Conservation (phyloP, 352 stramenopile genomes). For the Phytophthora hybrid region DNA sequence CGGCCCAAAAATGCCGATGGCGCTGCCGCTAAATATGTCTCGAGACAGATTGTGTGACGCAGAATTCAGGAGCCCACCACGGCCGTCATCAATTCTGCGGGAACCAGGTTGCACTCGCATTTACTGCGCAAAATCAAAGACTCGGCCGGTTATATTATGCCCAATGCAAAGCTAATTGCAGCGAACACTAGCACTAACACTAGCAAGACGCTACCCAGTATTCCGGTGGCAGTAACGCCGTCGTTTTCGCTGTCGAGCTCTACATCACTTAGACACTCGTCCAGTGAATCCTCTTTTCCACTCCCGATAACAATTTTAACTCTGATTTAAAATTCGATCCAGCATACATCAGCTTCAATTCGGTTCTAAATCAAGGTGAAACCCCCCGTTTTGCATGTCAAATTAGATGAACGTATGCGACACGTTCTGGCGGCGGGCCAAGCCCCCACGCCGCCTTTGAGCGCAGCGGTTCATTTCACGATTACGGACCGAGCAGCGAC, state of each 20-base stretch:
- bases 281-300: background rate
- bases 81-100: slow-evolving; percentile 28
- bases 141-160: background rate
- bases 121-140: background rate
- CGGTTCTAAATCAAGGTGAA: background rate
- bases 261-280: background rate
- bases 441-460: background rate
- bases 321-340: background rate
- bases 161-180: background rate
- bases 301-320: background rate
- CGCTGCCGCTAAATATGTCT: background rate
- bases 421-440: slow-evolving; percentile 6
- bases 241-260: background rate
- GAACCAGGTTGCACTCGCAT: background rate
- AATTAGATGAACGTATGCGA: slow-evolving; percentile 26
- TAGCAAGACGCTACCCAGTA: background rate
- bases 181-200: background rate
- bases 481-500: slow-evolving; percentile 23
- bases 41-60: slow-evolving; percentile 23
- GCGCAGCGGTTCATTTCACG: slow-evolving; percentile 33
- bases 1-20: background rate
- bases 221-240: background rate
- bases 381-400: slow-evolving; percentile 14
- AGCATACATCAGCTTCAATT: background rate
- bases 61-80: background rate